Evolutionary conservation across 2,329 filamentous ascomycete genomes (phyloP), one percentile per base, ranked within the genome.

Genomic region (Ceratocystis lukuohia): DNA sequence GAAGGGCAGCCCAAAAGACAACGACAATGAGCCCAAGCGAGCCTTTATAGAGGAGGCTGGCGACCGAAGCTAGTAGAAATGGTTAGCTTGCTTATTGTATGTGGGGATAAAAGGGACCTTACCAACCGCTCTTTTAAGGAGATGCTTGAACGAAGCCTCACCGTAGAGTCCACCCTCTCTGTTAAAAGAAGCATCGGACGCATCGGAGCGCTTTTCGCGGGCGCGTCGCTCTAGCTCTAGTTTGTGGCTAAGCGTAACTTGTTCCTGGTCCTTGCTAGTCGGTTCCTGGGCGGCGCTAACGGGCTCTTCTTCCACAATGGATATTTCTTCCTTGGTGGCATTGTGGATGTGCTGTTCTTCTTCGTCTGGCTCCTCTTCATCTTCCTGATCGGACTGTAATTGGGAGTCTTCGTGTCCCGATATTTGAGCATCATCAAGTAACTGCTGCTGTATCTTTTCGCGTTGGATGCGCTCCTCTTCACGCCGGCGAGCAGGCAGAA

Each of bases 81-180:
- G 20, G 12, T 67, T 62, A 65, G 61, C 22, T 22, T 37, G 10
- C 37, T 20, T 48, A 28, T 28, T 20, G 12, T 37, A n/a, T n/a
- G 28, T 17, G 30, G 8, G 25, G 44, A 56, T 33, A 53, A 28
- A 10, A 46, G 37, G 37, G 15, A n/a, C 59, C 65, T 62, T 61
- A 68, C 67, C 61, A 44, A 64, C 46, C 28, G 41, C 28, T 45
- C 62, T 66, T 6, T 61, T 59, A 44, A 68, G 22, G 15, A 63
- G 28, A 44, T 61, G 46, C 37, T 64, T 63, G 45, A 61, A 64
- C 12, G 64, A 50, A 17, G 64, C 61, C 6, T 59, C 61, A 2
- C 53, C 61, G 33, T 66, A 68, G n/a, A 64, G 48, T 17, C 62
- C 45, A 7, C 64, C 64, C 17, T 68, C 67, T 17, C 30, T 22